Evolutionary conservation across 495 filamentous ascomycete genomes (phyloP).

Genomic region (Penicillium alfredii): DNA sequence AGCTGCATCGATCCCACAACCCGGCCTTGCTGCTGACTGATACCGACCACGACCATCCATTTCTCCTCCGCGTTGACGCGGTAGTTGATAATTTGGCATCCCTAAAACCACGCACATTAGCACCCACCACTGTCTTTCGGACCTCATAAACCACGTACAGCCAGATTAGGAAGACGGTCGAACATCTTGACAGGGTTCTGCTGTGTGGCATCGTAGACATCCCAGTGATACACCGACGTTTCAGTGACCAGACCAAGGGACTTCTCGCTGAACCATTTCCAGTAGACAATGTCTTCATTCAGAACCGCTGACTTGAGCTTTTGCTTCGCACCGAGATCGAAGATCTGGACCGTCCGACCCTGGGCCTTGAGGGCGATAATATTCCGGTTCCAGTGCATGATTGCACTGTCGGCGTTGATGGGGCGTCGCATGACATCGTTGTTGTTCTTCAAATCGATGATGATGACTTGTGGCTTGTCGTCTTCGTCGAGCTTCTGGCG

Average conservation of each 20-base stretch:
- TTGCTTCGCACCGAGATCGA: slow-evolving; percentile 81
- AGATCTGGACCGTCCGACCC: slow-evolving; percentile 90
- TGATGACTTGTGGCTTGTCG: slow-evolving; percentile 86
- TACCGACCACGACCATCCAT: slow-evolving; percentile 98
- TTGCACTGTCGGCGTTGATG: slow-evolving; percentile 99
- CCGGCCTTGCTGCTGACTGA: slow-evolving; percentile 84
- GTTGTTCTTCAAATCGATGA: slow-evolving; percentile 89
- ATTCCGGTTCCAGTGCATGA: slow-evolving; percentile 96
- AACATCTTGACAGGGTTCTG: slow-evolving; percentile 80
- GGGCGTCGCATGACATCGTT: slow-evolving; percentile 89
- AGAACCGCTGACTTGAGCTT: slow-evolving; percentile 94
- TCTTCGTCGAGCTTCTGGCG: slow-evolving; percentile 81
- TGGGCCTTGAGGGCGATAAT: slow-evolving; percentile 96
- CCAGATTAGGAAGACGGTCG: slow-evolving; percentile 82
- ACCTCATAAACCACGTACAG: slow-evolving; percentile 47
- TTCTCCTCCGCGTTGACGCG: slow-evolving; percentile 91
- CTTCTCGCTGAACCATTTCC: slow-evolving; percentile 95
- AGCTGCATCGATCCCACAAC: slow-evolving; percentile 96
- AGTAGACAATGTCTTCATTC: slow-evolving; percentile 95
- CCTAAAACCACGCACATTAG: slow-evolving; percentile 41
- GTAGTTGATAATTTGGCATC: slow-evolving; percentile 99
- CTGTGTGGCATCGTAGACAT: slow-evolving; percentile 78
- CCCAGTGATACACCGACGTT: slow-evolving; percentile 90
- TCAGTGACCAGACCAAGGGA: slow-evolving; percentile 87
- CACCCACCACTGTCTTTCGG: neutral